Evolutionary conservation across 768 basidiomycete genomes (phyloP), one percentile per base, ranked within the genome.

Genomic region (Kwoniella newhampshirensis): DNA sequence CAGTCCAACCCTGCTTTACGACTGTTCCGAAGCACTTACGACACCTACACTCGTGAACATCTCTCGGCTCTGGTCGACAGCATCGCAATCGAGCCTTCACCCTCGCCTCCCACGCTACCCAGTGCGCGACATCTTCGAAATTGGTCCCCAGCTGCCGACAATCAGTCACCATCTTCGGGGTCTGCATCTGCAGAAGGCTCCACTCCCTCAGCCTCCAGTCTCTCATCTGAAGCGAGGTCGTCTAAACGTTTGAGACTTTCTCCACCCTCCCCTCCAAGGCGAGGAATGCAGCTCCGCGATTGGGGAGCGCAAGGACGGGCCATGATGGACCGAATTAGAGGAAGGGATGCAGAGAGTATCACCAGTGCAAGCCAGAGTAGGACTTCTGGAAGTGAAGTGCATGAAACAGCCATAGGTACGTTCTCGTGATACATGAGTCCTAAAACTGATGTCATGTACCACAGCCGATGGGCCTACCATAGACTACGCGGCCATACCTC

Each of bases 21-120:
- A 12, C 81, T 97, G 35, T 97, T 98, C 78, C 88, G 91, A 70
- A 88, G 92, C 49, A 86, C 91, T 63, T 98, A 97, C 70, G 94
- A 99, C 75, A 97, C 94, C 0, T 93, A 89, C 71, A 99, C 94
- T 1, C 84, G 91, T 41, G 89, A 94, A 20, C 91, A 96, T 71
- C 83, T 98, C 40, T 91, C 90, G 2, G 91, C 89, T 0, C 83
- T 98, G 78, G 91, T 94, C 1, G 93, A 96, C 64, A 89, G 91
- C 2, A 93, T 97, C 59, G 91, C 90, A n/a, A 68, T 76, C 21
- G 75, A 71, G 30, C 56, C 61, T 6, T 66, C 64, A 3, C 68
- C 64, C 23, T 66, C 66, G 11, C 67, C 63, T n/a, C 68, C 65
- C 6, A 56, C 62, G 2, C 13, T 30, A 0, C 57, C 54, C 12